Base-by-base conservation (phyloP, 2,329 filamentous ascomycete genomes). In the Sclerotinia subarctica region DNA sequence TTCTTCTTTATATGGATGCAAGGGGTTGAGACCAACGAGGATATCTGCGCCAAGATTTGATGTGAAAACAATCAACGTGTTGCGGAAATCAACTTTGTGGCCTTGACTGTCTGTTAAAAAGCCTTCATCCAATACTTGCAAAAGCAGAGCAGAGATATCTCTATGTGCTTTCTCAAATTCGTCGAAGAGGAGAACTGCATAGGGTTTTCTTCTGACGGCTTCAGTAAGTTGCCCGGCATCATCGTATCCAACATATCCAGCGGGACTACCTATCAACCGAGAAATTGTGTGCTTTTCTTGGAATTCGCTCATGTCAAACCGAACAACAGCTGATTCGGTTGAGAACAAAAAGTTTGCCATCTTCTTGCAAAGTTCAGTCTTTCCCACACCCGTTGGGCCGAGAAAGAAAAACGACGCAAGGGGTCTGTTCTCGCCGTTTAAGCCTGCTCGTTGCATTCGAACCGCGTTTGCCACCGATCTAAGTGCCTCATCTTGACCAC, bases 251-350 rank as follows among this genome's bases (percentile, higher is more conserved):
- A 98, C 91, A 76, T 98, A 98, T 29, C 94, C 94, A 7, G 95
- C 94, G 0, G 95, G 95, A 3, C 91, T 91, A 29, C 95, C 95
- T 72, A 98, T 97, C 44, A 98, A 85, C 24, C 94, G 87, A 38
- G 92, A 96, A 67, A 98, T 91, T 4, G 95, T 98, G 77, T 98
- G 94, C 79, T 96, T 97, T 78, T 98, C 95, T 77, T 96, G 93
- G 78, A 97, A 98, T 77, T 99, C 95, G 74, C 89, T 92, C 95
- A 98, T 98, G 79, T 98, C 95, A 79, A 98, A 98, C 46, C 95
- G 87, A 46, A 97, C 88, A 35, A 99, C 93, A 3, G 95, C 94
- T 38, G 88, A 88, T 74, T 97, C 92, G 1, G 93, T 97, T 0
- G 91, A 95, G 80, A 98, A 99, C 49, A 99, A 83, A 81, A 97